Evolutionary conservation across 2,329 filamentous ascomycete genomes (phyloP), one percentile per base, ranked within the genome.

Genomic region (Diaporthe sp.): DNA sequence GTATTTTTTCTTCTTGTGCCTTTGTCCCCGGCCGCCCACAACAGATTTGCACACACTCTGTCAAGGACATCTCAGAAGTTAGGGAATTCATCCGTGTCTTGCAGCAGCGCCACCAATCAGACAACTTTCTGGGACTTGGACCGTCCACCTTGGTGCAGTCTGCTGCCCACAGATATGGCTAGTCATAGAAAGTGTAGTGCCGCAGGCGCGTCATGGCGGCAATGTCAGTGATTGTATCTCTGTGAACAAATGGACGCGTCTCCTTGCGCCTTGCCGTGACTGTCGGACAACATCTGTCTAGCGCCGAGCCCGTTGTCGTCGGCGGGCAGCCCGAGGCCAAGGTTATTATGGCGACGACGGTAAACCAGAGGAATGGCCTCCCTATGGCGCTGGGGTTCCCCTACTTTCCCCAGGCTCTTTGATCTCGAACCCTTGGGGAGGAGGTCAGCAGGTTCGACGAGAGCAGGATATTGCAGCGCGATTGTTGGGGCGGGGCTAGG

Each of bases 401-500:
- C 77, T 76, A n/a, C 74, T 77, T 37, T 79, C 77, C n/a, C 75
- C 78, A 6, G 77, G 57, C 59, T 79, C 79, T 10, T 80, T 79
- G 81, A 82, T 84, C 69, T 84, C 83, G 59, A 84, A 84, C 67
- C 79, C 82, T 84, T 59, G 8, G 5, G 61, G 44, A 9, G 2
- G n/a, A n/a, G 28, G 51, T 72, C 34, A 72, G 39, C 39, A 59
- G 4, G 25, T 39, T 19, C 4, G 37, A n/a, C 42, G 28, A 15
- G 6, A 51, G 46, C 12, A 15, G 28, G 46, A 17, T 31, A 4
- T 31, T 51, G 71, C 49, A 61, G 31, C 25, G 17, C 28, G 19
- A 12, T 22, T 70, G 13, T 28, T 71, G 12, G 49, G 59, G 17
- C 28, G 25, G 7, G 25, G 80, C 88, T 79, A 65, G 37, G 51